Evolutionary conservation across 1,139 yeast genomes (phyloP).

Genomic region (Meyerozyma elateridarum): DNA sequence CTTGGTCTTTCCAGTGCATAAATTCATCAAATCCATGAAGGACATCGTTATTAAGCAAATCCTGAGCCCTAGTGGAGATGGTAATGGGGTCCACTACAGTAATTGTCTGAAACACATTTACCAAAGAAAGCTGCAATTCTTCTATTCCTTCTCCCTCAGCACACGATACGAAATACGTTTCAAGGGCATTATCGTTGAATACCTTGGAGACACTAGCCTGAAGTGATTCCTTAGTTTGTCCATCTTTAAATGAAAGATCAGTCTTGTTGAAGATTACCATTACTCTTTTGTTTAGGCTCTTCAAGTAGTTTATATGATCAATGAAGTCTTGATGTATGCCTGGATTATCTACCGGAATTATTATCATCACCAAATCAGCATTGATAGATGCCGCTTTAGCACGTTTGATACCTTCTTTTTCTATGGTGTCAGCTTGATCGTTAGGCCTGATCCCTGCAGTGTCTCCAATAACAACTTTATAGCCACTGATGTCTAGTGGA

Average conservation of each 20-base stretch:
- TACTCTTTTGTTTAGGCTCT: constrained; percentile 23
- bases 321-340: constrained; percentile 25
- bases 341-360: constrained; percentile 37
- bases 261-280: constrained; percentile 55
- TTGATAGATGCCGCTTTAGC: constrained; percentile 56
- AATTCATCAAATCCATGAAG: constrained; percentile 67
- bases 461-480: constrained; percentile 78
- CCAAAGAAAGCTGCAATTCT: constrained; percentile 34
- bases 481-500: constrained; percentile 78
- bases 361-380: constrained; percentile 59
- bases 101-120: constrained; percentile 43
- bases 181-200: constrained; percentile 23
- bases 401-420: constrained; percentile 74
- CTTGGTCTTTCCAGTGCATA: constrained; percentile 40
- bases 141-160: constrained; percentile 51
- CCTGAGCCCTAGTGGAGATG: constrained; percentile 72
- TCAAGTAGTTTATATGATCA: constrained; percentile 29
- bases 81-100: constrained; percentile 58
- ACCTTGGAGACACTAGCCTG: constrained; percentile 15
- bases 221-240: constrained; percentile 16
- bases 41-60: constrained; percentile 68
- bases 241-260: constrained; percentile 60
- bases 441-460: constrained; percentile 86
- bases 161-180: constrained; percentile 58
- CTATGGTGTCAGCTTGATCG: constrained; percentile 51